Base-by-base conservation (phyloP, 2,329 filamentous ascomycete species). In the Mollisia scopiformis region DNA sequence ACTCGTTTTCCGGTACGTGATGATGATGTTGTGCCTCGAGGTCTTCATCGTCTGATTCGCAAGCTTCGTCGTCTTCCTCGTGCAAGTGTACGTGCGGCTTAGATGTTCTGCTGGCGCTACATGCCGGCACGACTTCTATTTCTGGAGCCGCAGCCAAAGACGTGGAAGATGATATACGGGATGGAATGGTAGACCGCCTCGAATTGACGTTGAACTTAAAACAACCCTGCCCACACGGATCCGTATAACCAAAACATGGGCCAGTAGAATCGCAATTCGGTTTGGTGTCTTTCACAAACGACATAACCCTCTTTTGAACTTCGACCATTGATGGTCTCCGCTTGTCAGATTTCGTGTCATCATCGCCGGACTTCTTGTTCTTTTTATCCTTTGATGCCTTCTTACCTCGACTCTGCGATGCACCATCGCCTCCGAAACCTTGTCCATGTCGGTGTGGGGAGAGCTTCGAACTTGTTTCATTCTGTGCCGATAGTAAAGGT, bases 1-100 rank as follows among this genome's bases (percentile, higher is more conserved):
- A 99, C 6, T 92, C 92, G 71, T 98, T 98, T 63, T 91, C 88
- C 0, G 94, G 92, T 2, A 98, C 94, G 74, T 99, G 95, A 75
- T 99, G 94, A 72, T 99, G 94, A 72, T 97, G 92, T 55, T 73
- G 69, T 7, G 64, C 60, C 60, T 73, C 72, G 8, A 68, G 52
- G 43, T 73, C 70, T 4, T 68, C 64, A n/a, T 57, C 16, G 10
- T 47, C 60, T 30, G 43, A 47, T 19, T 61, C 60, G 72, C 47
- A 57, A 31, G 50, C 53, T 23, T 58, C 62, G 6, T 61, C 49
- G 13, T 55, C 43, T 16, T 53, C 30, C 2, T 55, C 60, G 23
- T 52, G 55, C 5, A 62, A 66, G 23, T 47, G 55, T 23, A 50
- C 55, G 28, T 43, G 39, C n/a, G 57, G n/a, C 11, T 25, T 47